Base-by-base conservation (phyloP, 768 basidiomycete genomes). In the Scleroderma bovista region DNA sequence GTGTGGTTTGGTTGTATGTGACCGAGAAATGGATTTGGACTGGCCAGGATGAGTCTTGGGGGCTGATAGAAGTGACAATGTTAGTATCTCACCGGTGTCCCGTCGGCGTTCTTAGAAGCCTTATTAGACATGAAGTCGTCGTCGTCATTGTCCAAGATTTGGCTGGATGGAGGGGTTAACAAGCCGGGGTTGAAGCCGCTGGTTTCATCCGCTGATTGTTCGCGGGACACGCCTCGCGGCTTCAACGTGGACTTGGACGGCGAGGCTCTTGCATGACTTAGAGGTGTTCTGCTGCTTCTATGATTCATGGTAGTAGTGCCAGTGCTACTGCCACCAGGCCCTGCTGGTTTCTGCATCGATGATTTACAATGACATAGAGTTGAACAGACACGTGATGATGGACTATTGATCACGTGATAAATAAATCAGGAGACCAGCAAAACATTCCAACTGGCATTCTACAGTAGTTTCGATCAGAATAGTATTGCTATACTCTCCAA, bases 81-180 rank as follows among this genome's bases (percentile, higher is more conserved):
- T 23, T 20, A 13, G 4, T 9, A n/a, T 36, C 50, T 37, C 32
- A 51, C 50, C 9, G 43, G 38, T 6, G 41, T 43, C 40, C 12
- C 34, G n/a, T n/a, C 41, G 23, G 8, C 5, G 22, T 20, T 19
- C 20, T 44, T 44, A 1, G 65, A 50, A 1, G 63, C 47, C 22
- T 62, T 60, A 39, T 37, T 70, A 60, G 53, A 69, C 65, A 51
- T 65, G 32, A 33, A 44, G 41, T 56, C 53, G 22, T 50, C 50
- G 34, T 36, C 23, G 9, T 26, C 41, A 33, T 57, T 55, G 11
- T 53, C 58, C 34, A 51, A 44, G 16, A 47, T 43, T 56, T 58
- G 69, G 51, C 57, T 62, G 16, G 55, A 53, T 13, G 63, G 60
- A 3, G 60, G 62, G 2, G 62, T 65, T 37, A 61, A 50, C 33